A percentile compares a stretch with the other conserved stretches of the same genome.
Conservation (phyloP, 2,329 filamentous ascomycete species). For the Incumbomyces lentus region DNA sequence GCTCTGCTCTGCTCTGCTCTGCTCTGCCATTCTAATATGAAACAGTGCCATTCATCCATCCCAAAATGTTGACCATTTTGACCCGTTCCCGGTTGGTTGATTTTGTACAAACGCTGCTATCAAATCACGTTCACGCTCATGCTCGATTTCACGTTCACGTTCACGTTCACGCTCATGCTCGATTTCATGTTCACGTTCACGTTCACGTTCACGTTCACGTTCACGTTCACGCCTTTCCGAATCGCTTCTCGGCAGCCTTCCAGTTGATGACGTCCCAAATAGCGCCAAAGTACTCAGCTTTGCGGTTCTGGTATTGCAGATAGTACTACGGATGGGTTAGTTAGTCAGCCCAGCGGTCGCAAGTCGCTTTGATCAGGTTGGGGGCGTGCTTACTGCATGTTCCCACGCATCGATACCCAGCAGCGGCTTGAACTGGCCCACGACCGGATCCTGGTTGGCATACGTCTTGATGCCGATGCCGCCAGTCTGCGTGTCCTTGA, state of each 20-base stretch:
- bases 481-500: constrained; percentile 52
- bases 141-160: too few relatives aligned
- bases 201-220: too few relatives aligned
- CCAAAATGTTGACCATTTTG: too few relatives aligned
- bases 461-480: constrained; percentile 52
- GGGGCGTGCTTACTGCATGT: constrained; percentile 49
- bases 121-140: neutral
- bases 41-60: too few relatives aligned
- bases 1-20: too few relatives aligned
- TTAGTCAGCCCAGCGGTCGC: too few relatives aligned
- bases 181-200: too few relatives aligned
- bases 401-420: constrained; percentile 92
- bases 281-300: constrained; percentile 87
- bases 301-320: constrained; percentile 91
- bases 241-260: constrained; percentile 75
- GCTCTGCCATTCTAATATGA: too few relatives aligned
- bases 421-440: constrained; percentile 70
- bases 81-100: too few relatives aligned
- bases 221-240: constrained; percentile 10
- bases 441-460: constrained; percentile 80
- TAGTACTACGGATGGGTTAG: constrained; percentile 25
- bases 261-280: constrained; percentile 96
- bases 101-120: too few relatives aligned
- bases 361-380: neutral
- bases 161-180: too few relatives aligned